Conservation (phyloP, 805 yeast genomes). For the Alloascoidea africana region DNA sequence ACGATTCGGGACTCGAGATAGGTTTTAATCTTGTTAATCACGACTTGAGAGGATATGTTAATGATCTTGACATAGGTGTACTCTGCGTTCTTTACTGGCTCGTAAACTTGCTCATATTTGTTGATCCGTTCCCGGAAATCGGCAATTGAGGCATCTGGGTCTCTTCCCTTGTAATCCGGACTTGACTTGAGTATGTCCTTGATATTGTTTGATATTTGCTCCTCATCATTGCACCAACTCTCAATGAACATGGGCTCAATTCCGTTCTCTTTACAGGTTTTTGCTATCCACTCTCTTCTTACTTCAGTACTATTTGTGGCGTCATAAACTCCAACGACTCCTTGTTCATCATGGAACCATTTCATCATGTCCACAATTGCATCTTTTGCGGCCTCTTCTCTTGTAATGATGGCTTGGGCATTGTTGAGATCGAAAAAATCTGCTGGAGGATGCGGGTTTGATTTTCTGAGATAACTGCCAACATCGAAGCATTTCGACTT, state of each 20-base stretch:
- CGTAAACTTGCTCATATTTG: constrained; percentile 60
- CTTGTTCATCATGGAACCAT: constrained; percentile 76
- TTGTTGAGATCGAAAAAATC: constrained; percentile 64
- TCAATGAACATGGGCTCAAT: constrained; percentile 90
- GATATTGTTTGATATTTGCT: constrained; percentile 63
- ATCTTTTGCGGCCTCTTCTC: constrained; percentile 52
- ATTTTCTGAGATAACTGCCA: constrained; percentile 65
- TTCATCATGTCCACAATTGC: constrained; percentile 72
- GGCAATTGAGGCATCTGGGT: constrained; percentile 52
- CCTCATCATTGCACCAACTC: constrained; percentile 77
- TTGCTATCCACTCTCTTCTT: constrained; percentile 50
- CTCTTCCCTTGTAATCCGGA: constrained; percentile 62
- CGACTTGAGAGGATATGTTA: constrained; percentile 78
- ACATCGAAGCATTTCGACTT: constrained; percentile 81
- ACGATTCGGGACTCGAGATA: constrained; percentile 88
- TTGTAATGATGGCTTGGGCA: constrained; percentile 41
- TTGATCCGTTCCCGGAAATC: constrained; percentile 66
- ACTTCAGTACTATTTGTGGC: constrained; percentile 79
- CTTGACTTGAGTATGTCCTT: constrained; percentile 76
- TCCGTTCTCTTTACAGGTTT: constrained; percentile 43
- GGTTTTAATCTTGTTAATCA: constrained; percentile 75
- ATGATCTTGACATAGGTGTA: constrained; percentile 77
- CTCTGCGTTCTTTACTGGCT: constrained; percentile 48
- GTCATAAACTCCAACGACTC: constrained; percentile 86
- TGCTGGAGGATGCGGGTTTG: constrained; percentile 48